Evolutionary conservation across 192 early-diverging fungal genomes (phyloP), one percentile per base, ranked within the genome.

Genomic region (Diversispora eburnea): DNA sequence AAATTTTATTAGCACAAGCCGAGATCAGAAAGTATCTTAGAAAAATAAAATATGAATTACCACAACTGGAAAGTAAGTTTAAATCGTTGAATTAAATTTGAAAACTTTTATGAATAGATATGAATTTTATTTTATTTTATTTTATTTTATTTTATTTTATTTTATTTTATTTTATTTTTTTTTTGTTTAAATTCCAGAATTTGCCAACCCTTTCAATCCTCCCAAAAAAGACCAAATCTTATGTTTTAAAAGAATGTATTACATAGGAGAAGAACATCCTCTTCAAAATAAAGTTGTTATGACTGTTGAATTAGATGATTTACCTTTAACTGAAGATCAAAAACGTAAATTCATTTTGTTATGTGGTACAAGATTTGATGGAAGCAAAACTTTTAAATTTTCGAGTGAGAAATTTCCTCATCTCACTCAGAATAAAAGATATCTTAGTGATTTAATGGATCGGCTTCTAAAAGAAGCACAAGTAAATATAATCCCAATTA

Each of bases 301-400:
- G 41, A 84, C 81, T 10, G 83, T 89, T 33, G 76, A 79, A 43
- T 74, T 85, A 6, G 4, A 75, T 51, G 61, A 80, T 75, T 73
- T 90, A 58, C 59, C 76, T 0, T 72, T 90, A 58, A 83, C 76
- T 5, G 74, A 79, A 45, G 67, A 63, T 1, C 75, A 89, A 57
- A 66, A 77, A 51, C 88, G 90, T 74, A 90, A 90, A 64, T 83
- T 90, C 48, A 70, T 89, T 20, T 72, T 91, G 22, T 59, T 91
- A 43, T 81, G 82, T 60, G 90, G 90, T 52, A 75, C 86, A 8
- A 66, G 80, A 61, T 90, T 88, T 74, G 76, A 91, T 73, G 85
- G n/a, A 4, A 17, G 22, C 41, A 82, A 84, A 9, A 75, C 83
- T 66, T 73, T 89, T 60, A 85, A 82, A 73, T 81, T 90, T 67